A percentile compares a stretch with the other conserved stretches of the same genome.
Conservation (phyloP, 2,329 filamentous ascomycete species). For the Pseudocercospora eumusae region DNA sequence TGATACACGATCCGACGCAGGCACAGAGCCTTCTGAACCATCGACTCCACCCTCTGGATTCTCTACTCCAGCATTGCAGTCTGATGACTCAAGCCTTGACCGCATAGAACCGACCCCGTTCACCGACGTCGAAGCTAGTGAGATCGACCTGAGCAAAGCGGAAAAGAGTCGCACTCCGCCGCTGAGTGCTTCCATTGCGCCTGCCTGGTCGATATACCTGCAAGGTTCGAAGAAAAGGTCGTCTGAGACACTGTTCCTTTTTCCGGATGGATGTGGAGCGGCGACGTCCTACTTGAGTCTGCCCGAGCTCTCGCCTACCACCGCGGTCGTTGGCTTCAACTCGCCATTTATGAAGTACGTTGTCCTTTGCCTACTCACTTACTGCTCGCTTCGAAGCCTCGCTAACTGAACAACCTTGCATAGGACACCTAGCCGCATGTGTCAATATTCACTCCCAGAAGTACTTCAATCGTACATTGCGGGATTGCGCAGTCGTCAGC, state of each 20-base stretch:
- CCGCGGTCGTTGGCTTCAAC: conserved; percentile 21
- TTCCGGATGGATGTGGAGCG: conserved; percentile 52
- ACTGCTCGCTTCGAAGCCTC: conserved; percentile 1
- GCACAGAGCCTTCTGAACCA: not conserved
- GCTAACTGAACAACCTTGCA: not conserved
- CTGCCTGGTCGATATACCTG: conserved; percentile 20
- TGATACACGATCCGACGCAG: not conserved
- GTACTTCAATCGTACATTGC: conserved; percentile 16
- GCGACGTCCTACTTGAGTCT: conserved; percentile 50
- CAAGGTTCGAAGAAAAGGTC: conserved; percentile 27
- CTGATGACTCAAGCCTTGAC: not conserved
- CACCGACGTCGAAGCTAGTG: not conserved
- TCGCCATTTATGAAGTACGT: conserved; percentile 27
- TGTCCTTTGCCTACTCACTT: not conserved
- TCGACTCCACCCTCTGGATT: not conserved
- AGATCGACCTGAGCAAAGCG: not conserved
- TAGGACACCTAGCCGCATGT: conserved; percentile 33
- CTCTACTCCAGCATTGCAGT: not conserved
- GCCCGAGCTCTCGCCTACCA: conserved; percentile 44
- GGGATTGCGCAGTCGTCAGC: conserved; percentile 50
- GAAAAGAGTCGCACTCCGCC: not conserved
- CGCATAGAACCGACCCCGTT: not conserved
- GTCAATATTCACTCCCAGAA: conserved; percentile 8
- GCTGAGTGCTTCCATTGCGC: not conserved
- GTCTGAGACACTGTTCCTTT: conserved; percentile 35